Percentiles rank a stretch among this genome's conserved stretches.
These are phyloP conservation scores for Cornus controversa DNA, from an alignment of 148 eudicot species.

Conservation along the genomic window DNA sequence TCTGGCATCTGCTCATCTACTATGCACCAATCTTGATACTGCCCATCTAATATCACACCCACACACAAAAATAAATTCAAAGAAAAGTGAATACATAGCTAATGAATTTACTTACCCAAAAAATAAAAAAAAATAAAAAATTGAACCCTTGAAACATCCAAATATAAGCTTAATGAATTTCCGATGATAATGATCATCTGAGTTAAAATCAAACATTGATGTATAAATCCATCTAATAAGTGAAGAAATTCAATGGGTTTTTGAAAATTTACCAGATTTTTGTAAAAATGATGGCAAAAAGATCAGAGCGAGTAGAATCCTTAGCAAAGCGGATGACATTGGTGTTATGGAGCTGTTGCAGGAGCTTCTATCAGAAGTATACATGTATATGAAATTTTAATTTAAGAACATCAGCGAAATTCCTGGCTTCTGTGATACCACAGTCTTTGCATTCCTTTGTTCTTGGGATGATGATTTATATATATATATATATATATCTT, in stretches of 20 bases:
- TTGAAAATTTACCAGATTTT: slow-evolving; percentile 27
- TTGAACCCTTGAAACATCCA: neutral
- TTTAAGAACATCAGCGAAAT: neutral
- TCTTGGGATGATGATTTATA: no score
- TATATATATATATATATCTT: no score
- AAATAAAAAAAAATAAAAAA: neutral
- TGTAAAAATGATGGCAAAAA: slow-evolving; percentile 21
- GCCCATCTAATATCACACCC: slow-evolving; percentile 32
- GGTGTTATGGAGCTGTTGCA: slow-evolving; percentile 11
- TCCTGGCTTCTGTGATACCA: slow-evolving; percentile 7
- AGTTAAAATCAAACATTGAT: neutral
- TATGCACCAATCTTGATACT: slow-evolving; percentile 70
- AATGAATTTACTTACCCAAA: no score
- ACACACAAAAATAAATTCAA: no score
- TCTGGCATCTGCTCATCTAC: slow-evolving; percentile 65
- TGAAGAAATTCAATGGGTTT: neutral
- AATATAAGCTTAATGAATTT: neutral
- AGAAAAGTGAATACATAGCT: no score
- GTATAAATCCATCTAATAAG: neutral
- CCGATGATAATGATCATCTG: neutral
- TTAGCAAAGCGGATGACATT: slow-evolving; percentile 14
- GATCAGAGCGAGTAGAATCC: slow-evolving; percentile 27
- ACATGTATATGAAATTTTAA: neutral
- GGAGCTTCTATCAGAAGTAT: slow-evolving; percentile 8
- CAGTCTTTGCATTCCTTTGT: neutral